Conservation (phyloP, 2,329 filamentous ascomycete species). For the Alternaria infectoria region DNA sequence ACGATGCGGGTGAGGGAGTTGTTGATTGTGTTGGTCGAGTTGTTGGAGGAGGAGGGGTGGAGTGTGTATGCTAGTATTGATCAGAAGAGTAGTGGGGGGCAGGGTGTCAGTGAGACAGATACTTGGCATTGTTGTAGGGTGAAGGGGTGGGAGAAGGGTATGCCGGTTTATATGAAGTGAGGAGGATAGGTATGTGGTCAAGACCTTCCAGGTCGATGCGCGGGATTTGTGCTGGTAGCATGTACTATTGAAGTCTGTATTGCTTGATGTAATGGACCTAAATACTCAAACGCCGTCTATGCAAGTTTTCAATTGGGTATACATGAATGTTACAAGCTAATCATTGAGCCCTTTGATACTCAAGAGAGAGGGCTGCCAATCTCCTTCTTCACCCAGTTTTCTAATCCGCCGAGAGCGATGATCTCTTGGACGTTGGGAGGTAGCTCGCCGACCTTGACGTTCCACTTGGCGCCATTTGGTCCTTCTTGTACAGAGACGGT, state of each 20-base stretch:
- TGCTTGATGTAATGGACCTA: neutral
- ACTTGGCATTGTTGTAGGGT: conserved; percentile 34
- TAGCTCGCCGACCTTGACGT: conserved; percentile 80
- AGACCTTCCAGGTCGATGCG: neutral
- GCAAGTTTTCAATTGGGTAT: conserved; percentile 12
- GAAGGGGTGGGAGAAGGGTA: conserved; percentile 27
- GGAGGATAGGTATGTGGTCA: neutral
- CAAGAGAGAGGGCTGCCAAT: conserved; percentile 53
- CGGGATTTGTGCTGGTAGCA: neutral
- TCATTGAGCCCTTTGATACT: neutral
- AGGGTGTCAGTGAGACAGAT: conserved; percentile 28
- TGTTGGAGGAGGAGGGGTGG: conserved; percentile 46
- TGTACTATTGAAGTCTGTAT: neutral
- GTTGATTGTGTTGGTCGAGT: conserved; percentile 37
- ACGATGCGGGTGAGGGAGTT: conserved; percentile 47
- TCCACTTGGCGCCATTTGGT: conserved; percentile 71
- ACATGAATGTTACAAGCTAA: conserved; percentile 5
- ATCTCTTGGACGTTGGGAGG: conserved; percentile 80
- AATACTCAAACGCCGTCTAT: conserved; percentile 10
- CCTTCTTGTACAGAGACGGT: conserved; percentile 75
- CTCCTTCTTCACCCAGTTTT: conserved; percentile 80
- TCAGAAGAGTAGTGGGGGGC: conserved; percentile 30
- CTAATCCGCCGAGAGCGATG: conserved; percentile 69
- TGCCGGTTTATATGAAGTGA: conserved; percentile 24
- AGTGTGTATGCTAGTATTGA: conserved; percentile 51